These are phyloP conservation scores for Aspergillus clavatus DNA, from an alignment of 2,329 filamentous ascomycete genomes.

Conservation along the genomic window DNA sequence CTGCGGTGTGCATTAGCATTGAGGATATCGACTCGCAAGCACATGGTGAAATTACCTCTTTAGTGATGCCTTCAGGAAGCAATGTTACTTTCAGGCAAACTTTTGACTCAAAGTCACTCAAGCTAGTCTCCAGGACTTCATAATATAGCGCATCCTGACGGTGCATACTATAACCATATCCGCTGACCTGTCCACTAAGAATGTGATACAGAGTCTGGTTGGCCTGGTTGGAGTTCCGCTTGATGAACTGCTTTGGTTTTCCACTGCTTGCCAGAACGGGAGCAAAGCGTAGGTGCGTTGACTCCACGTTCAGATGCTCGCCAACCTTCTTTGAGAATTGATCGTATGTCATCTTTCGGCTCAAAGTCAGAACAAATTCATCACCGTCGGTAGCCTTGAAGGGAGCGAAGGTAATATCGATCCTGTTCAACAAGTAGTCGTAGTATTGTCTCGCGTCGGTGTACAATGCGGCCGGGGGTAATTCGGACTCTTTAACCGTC, in stretches of 20 bases:
- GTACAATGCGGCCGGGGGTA: slow-evolving; percentile 46
- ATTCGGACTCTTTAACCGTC: slow-evolving; percentile 43
- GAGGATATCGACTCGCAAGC: not conserved
- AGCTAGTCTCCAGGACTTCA: slow-evolving; percentile 88
- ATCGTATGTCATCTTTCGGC: slow-evolving; percentile 85
- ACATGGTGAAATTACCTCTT: slow-evolving; percentile 59
- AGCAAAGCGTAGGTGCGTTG: slow-evolving; percentile 86
- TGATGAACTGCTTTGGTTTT: slow-evolving; percentile 72
- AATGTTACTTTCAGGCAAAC: slow-evolving; percentile 78
- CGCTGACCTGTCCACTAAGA: slow-evolving; percentile 67
- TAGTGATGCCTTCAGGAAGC: slow-evolving; percentile 83
- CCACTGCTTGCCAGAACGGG: slow-evolving; percentile 73
- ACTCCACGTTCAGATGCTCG: slow-evolving; percentile 67
- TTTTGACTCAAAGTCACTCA: slow-evolving; percentile 89
- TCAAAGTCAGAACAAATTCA: slow-evolving; percentile 73
- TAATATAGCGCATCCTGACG: slow-evolving; percentile 78
- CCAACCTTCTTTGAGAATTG: slow-evolving; percentile 78
- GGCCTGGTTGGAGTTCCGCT: slow-evolving; percentile 65
- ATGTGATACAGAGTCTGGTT: slow-evolving; percentile 71
- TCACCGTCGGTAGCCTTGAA: slow-evolving; percentile 51
- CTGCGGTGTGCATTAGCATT: slow-evolving; percentile 40
- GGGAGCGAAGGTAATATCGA: slow-evolving; percentile 72
- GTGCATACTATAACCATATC: slow-evolving; percentile 64
- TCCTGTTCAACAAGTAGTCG: slow-evolving; percentile 83
- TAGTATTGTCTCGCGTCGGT: slow-evolving; percentile 79